A percentile compares a stretch with the other conserved stretches of the same genome.
These are phyloP conservation scores for Macrophomina pseudophaseolina DNA, from an alignment of 2,329 filamentous ascomycete genomes.

Conservation along the genomic window DNA sequence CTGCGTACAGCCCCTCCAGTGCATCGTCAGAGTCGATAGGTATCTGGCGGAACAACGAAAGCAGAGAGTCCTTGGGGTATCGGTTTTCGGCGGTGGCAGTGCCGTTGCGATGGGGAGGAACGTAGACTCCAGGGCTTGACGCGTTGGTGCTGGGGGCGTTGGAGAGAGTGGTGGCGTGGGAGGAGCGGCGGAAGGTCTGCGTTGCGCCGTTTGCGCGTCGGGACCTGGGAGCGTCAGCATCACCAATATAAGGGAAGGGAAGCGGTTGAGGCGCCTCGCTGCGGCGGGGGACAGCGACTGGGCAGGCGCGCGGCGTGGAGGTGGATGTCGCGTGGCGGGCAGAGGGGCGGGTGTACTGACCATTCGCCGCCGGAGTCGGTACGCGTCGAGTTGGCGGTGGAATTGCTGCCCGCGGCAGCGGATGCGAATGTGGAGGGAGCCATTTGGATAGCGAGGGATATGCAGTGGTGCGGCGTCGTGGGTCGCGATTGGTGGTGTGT, in stretches of 20 bases:
- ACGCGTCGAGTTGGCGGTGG: slow-evolving; percentile 45
- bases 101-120: slow-evolving; percentile 68
- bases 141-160: slow-evolving; percentile 37
- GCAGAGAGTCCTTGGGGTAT: slow-evolving; percentile 79
- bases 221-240: slow-evolving; percentile 52
- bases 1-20: slow-evolving; percentile 71
- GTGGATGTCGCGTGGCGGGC: slow-evolving; percentile 27
- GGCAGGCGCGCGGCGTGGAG: slow-evolving; percentile 26
- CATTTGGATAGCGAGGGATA: slow-evolving; percentile 37
- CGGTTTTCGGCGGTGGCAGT: slow-evolving; percentile 59
- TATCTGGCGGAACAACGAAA: slow-evolving; percentile 72
- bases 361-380: slow-evolving; percentile 52
- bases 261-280: background rate
- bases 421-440: slow-evolving; percentile 57
- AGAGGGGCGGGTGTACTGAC: slow-evolving; percentile 42
- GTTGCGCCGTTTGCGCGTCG: slow-evolving; percentile 69
- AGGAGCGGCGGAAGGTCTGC: slow-evolving; percentile 69
- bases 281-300: background rate
- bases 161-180: slow-evolving; percentile 62
- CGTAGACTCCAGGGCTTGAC: slow-evolving; percentile 58
- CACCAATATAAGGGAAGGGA: background rate
- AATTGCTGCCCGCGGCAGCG: slow-evolving; percentile 52
- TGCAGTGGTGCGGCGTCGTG: background rate
- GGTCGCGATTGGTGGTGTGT: slow-evolving; percentile 22
- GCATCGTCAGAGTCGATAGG: slow-evolving; percentile 61